Evolutionary conservation across 352 stramenopile species (phyloP).

Genomic region (Blastocystis sp.): DNA sequence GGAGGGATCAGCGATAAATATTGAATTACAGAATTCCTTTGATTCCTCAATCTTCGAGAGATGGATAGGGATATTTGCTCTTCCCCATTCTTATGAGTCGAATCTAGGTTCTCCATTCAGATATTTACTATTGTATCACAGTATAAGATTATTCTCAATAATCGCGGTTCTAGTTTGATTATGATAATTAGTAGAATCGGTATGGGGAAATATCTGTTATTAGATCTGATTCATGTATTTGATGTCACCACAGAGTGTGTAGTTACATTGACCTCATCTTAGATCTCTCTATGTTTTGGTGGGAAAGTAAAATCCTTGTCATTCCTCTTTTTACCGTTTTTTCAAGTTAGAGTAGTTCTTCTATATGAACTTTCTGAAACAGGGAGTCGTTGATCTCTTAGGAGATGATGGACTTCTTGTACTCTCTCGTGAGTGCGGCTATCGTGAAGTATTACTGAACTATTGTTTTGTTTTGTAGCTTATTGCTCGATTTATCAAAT

Average conservation of each 20-base stretch:
- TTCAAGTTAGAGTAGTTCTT: too few species aligned
- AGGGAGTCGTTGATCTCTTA: slow-evolving; percentile 7
- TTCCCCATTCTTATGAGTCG: neutral
- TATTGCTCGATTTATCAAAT: slow-evolving; percentile 53
- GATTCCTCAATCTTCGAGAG: neutral
- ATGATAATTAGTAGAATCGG: neutral
- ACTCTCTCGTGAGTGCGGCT: slow-evolving; percentile 21
- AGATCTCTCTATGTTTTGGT: neutral
- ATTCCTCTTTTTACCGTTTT: neutral
- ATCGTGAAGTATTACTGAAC: slow-evolving; percentile 24
- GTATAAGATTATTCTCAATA: neutral
- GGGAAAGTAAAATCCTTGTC: neutral
- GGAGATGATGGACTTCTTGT: slow-evolving; percentile 36
- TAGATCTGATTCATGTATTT: neutral
- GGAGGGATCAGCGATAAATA: neutral
- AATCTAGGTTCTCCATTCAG: neutral
- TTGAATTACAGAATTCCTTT: neutral
- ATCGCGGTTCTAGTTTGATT: neutral
- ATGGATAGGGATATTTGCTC: neutral
- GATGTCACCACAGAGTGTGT: neutral
- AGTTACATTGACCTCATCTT: neutral
- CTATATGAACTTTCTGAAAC: slow-evolving; percentile 53
- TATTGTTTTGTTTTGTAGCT: neutral
- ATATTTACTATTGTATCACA: neutral
- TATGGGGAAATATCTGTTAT: neutral